Conservation (phyloP, 139 green algal species). For the Asterochloris erici region DNA sequence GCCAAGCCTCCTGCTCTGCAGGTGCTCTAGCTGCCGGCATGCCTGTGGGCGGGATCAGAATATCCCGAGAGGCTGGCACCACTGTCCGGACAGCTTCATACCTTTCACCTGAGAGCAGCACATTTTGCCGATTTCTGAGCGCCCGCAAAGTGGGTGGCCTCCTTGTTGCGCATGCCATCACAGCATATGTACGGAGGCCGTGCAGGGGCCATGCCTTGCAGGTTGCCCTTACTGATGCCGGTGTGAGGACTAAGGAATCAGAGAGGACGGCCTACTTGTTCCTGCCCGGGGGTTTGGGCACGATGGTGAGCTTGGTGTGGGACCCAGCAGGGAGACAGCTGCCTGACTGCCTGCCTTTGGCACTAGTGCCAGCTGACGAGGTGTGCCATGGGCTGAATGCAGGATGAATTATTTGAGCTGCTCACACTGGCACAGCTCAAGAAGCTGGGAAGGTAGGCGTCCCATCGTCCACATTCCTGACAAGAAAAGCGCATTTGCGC, state of each 20-base stretch:
- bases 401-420: conserved; percentile 58
- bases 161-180: neutral
- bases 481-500: neutral
- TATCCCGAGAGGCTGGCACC: conserved; percentile 63
- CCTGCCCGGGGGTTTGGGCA: conserved; percentile 62
- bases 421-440: conserved; percentile 55
- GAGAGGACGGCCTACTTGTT: conserved; percentile 73
- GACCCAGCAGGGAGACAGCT: conserved; percentile 17
- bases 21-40: conserved; percentile 46
- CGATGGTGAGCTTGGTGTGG: conserved; percentile 21
- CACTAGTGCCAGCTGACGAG: conserved; percentile 39
- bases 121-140: conserved; percentile 57
- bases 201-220: conserved; percentile 3
- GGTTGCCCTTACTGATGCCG: conserved; percentile 49
- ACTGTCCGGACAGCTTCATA: conserved; percentile 53
- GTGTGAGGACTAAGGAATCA: conserved; percentile 30
- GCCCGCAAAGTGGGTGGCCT: conserved; percentile 35
- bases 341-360: conserved; percentile 51
- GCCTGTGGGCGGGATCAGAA: conserved; percentile 59
- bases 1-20: neutral
- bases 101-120: conserved; percentile 30
- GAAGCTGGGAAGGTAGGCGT: conserved; percentile 34
- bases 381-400: neutral
- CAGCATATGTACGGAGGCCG: too few relatives aligned
- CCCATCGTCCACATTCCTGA: neutral